Conservation (phyloP, 768 basidiomycete species). For the Panus rudis region DNA sequence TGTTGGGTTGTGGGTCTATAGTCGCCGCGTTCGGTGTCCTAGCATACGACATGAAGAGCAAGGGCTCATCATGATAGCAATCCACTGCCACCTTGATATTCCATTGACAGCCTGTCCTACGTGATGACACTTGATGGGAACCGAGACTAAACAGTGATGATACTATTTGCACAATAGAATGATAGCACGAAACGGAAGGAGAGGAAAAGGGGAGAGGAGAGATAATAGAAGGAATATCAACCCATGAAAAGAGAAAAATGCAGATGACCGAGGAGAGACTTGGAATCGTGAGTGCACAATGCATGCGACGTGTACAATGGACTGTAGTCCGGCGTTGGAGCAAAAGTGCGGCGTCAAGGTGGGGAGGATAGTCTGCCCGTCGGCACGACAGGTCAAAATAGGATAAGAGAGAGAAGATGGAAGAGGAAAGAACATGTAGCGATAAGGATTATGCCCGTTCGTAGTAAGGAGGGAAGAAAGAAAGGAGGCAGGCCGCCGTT, state of each 20-base stretch:
- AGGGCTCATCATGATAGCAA: neutral
- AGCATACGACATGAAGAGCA: slow-evolving; percentile 51
- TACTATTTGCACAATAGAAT: slow-evolving; percentile 27
- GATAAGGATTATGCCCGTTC: slow-evolving; percentile 21
- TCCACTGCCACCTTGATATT: neutral
- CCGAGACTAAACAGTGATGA: too few species aligned
- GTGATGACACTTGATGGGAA: neutral
- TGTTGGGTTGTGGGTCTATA: slow-evolving; percentile 74
- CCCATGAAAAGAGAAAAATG: slow-evolving; percentile 24
- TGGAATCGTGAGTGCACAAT: too few species aligned
- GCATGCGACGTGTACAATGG: too few species aligned
- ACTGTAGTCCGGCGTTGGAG: too few species aligned
- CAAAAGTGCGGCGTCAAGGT: too few species aligned
- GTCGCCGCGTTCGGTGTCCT: slow-evolving; percentile 78
- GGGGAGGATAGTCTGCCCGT: too few species aligned
- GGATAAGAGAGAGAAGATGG: slow-evolving; percentile 13
- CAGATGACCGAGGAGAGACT: slow-evolving; percentile 23
- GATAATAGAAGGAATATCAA: slow-evolving; percentile 9
- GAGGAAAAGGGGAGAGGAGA: slow-evolving; percentile 10
- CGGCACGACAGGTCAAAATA: too few species aligned
- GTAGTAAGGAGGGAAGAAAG: slow-evolving; percentile 14
- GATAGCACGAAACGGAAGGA: slow-evolving; percentile 35
- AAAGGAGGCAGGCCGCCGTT: slow-evolving; percentile 2
- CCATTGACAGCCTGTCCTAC: neutral
- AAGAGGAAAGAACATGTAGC: slow-evolving; percentile 16